Base-by-base conservation (phyloP, 179 eudicot species). In the Heliamphora pulchella region DNA sequence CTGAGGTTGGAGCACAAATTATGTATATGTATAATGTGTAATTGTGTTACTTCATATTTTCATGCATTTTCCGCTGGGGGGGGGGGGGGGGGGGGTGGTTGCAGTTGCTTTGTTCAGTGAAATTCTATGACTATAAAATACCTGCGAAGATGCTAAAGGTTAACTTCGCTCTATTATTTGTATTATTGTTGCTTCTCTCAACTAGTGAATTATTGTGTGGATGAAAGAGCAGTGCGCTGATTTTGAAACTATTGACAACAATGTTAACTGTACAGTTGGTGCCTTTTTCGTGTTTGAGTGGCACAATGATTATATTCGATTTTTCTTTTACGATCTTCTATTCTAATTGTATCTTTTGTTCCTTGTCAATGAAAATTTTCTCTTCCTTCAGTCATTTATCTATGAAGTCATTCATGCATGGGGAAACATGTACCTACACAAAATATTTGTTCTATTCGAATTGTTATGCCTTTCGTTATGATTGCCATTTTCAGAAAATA, bases 401-500 rank as follows among this genome's bases (percentile, higher is more conserved):
- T 22, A n/a, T 41, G 71, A 53, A 44, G 41, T 61, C 46, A 71
- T 71, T 20, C 47, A 79, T 44, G 57, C 22, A 46, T 75, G 43
- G 11, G 8, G 41, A 43, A 54, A 73, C 22, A 48, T 3, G 39
- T 63, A 48, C 43, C 47, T 14, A 1, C 22, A 78, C 31, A 68
- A 10, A 50, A 78, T 5, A 0, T 43, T 57, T n/a, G 44, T n/a
- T 46, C 8, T 13, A 1, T 73, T 11, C 48, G 43, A 2, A 15
- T 74, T 43, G 1, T 48, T 51, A 5, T 70, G 17, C 71, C n/a
- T 18, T 80, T 14, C 75, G 17, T 53, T 4, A 80, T 66, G 50
- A 3, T 63, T 77, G 5, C 61, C 51, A 61, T 59, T 79, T 55
- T 75, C 76, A 93, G 97, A 89, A 65, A 80, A 80, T 86, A 83